phyloP scores from a whole-genome alignment of 1,139 yeast genomes.

The Oligophagozyma castellii region DNA sequence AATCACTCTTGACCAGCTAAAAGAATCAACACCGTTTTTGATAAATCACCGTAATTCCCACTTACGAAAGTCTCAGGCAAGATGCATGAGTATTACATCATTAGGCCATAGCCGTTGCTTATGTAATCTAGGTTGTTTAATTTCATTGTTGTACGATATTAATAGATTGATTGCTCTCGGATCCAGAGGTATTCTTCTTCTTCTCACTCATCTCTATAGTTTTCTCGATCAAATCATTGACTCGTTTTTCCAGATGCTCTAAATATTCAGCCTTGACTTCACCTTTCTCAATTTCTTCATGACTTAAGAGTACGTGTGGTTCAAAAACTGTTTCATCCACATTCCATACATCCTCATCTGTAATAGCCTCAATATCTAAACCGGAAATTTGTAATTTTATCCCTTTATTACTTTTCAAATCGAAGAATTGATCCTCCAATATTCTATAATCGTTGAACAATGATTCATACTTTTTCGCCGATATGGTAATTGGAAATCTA shows the following conservation, averaged over 20 bases:
- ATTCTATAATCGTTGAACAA: conserved; percentile 18
- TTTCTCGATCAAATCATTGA: conserved; percentile 15
- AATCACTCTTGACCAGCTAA: no score
- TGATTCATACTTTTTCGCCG: conserved; percentile 11
- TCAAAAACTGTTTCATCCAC: no score
- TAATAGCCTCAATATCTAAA: conserved; percentile 13
- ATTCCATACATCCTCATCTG: conserved; percentile 14
- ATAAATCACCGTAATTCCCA: no score
- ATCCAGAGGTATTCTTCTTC: conserved; percentile 8
- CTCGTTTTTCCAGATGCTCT: conserved; percentile 18
- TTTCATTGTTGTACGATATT: no score
- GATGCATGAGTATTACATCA: no score
- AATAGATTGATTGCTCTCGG: no score
- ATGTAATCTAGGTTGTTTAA: no score
- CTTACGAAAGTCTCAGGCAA: no score
- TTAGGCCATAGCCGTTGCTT: no score
- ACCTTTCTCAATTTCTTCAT: conserved; percentile 18
- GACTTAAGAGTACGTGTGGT: conserved; percentile 8
- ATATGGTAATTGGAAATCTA: conserved; percentile 16
- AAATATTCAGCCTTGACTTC: conserved; percentile 19
- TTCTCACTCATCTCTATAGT: conserved; percentile 13
- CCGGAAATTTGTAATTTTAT: conserved; percentile 17
- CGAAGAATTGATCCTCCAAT: conserved; percentile 24
- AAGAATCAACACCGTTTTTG: no score
- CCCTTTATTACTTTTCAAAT: conserved; percentile 24